A percentile compares a stretch with the other conserved stretches of the same genome.
Conservation (phyloP, 805 yeast species). For the Yarrowia deformans region DNA sequence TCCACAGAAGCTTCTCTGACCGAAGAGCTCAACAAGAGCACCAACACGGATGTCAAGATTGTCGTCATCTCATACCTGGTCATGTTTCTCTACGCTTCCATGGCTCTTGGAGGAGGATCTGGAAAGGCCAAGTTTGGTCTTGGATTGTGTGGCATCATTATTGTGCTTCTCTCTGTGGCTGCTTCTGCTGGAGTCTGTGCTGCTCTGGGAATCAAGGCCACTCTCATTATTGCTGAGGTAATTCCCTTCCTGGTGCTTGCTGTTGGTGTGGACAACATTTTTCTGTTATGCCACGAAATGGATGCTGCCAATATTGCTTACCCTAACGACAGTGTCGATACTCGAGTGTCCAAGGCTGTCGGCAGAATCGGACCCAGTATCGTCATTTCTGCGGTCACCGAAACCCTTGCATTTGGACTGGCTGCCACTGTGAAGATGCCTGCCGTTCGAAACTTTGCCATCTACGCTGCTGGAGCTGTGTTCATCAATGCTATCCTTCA, state of each 20-base stretch:
- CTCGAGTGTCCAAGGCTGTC: conserved; percentile 68
- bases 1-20: conserved; percentile 84
- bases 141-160: conserved; percentile 83
- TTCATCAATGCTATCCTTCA: conserved; percentile 78
- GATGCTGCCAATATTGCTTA: conserved; percentile 59
- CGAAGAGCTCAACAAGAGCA: conserved; percentile 80
- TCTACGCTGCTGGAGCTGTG: conserved; percentile 88
- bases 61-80: conserved; percentile 76
- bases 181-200: conserved; percentile 86
- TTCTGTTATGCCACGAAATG: conserved; percentile 81
- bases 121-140: conserved; percentile 69
- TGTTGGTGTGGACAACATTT: conserved; percentile 95
- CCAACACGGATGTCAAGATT: conserved; percentile 77
- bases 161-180: conserved; percentile 80
- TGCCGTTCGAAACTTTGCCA: conserved; percentile 91
- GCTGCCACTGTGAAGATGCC: conserved; percentile 92
- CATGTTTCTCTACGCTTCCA: conserved; percentile 88
- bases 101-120: conserved; percentile 71
- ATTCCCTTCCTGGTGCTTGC: conserved; percentile 93
- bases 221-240: conserved; percentile 93
- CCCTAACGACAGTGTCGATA: conserved; percentile 60
- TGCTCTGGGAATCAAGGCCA: conserved; percentile 77
- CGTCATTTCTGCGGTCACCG: conserved; percentile 75
- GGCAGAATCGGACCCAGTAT: conserved; percentile 88
- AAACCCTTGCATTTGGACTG: conserved; percentile 76